Evolutionary conservation across 116 monocot species (phyloP), one percentile per base, ranked within the genome.

Genomic region (Trichopus zeylanicus): DNA sequence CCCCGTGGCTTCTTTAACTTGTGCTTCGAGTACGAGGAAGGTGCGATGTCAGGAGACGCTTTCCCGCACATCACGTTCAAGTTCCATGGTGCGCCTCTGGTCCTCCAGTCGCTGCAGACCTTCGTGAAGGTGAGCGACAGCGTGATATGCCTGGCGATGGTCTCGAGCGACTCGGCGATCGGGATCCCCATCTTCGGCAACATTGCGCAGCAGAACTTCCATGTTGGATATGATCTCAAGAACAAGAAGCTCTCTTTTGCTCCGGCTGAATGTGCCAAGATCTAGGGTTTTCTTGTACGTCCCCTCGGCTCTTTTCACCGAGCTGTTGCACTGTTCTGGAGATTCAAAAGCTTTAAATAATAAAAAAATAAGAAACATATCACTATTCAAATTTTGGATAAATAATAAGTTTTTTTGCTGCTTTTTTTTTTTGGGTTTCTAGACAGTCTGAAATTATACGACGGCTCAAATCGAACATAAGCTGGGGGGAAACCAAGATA

Each of bases 131-230:
- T 24, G 0, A 39, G 31, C 0, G 52, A 62, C 0, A 51, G 11
- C 4, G 42, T 42, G 5, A 35, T 61, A 3, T 88, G 87, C 65
- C 55, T 84, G 2, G 72, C 48, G 4, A 51, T 79, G 13, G 22
- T 66, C 13, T 30, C 67, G 3, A 31, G 26, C 16, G 7, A 31
- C 27, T 29, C 23, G 0, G 29, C 3, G 4, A n/a, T 56, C 2
- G 49, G 22, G 31, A 29, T 51, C 11, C 21, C 61, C 1, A 69
- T 76, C 11, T 53, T 65, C 2, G 88, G 88, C 0, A 88, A 80
- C 58, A 7, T 74, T 0, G 80, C 80, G 0, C 88, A 88, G 63
- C 88, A 83, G 64, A 74, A 88, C 29, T 69, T 77, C 37, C 38
- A 74, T n/a, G 21, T 88, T 7, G 80, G 51, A 9, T 83, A 71